phyloP scores from a whole-genome alignment of 805 yeast species.

The Clavispora asparagi region DNA sequence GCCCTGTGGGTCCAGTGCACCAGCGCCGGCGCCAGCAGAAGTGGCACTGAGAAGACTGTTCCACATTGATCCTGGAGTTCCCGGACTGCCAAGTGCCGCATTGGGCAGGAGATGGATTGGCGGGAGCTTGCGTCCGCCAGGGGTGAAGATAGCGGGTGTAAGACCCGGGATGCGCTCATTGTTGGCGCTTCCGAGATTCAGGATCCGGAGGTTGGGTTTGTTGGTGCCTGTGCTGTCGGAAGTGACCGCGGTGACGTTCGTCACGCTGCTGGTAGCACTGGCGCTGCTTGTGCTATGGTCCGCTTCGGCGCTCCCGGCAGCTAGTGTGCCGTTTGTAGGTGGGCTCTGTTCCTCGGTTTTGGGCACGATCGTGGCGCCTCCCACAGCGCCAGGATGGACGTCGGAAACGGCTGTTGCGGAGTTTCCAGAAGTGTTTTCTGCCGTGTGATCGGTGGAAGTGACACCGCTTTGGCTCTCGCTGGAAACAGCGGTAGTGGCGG shows the following conservation, averaged over 20 bases:
- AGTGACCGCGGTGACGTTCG: neutral
- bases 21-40: constrained; percentile 10
- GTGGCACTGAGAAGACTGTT: constrained; percentile 42
- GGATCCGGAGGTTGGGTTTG: constrained; percentile 29
- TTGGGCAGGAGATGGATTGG: constrained; percentile 47
- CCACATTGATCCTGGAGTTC: constrained; percentile 52
- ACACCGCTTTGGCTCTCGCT: neutral
- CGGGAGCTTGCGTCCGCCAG: constrained; percentile 57
- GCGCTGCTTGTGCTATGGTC: neutral
- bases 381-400: no score
- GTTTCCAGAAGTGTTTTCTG: no score
- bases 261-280: neutral
- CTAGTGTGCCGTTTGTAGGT: neutral
- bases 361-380: no score
- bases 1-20: constrained; percentile 2
- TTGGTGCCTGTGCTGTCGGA: constrained; percentile 15
- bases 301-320: neutral
- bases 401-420: no score
- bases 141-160: constrained; percentile 51
- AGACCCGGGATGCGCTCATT: constrained; percentile 25
- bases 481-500: neutral
- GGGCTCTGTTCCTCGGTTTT: no score
- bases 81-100: constrained; percentile 36
- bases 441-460: neutral
- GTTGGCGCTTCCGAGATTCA: constrained; percentile 25